A percentile compares a stretch with the other conserved stretches of the same genome.
Conservation (phyloP, 306 rosid genomes). For the Malus orientalis region DNA sequence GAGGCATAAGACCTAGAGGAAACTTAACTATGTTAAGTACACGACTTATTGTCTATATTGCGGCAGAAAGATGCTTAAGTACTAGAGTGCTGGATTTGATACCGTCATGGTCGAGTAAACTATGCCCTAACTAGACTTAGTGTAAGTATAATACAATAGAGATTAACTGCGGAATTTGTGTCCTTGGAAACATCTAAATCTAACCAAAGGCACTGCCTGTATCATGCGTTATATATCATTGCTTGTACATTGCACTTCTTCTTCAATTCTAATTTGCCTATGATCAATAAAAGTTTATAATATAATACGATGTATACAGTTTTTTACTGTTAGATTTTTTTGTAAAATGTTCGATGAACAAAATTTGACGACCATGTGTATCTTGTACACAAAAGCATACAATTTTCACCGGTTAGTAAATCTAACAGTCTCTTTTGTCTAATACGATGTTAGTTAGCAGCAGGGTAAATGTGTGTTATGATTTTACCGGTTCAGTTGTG, state of each 20-base stretch:
- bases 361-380: not conserved
- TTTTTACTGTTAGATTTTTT: not conserved
- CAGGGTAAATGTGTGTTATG: no score
- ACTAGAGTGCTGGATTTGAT: not conserved
- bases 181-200: not conserved
- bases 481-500: no score
- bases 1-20: no score
- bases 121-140: not conserved
- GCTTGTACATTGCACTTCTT: not conserved
- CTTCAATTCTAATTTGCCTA: not conserved
- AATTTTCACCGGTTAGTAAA: not conserved
- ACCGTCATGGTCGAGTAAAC: not conserved
- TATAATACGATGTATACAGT: not conserved
- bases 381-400: not conserved
- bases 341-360: not conserved
- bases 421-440: not conserved
- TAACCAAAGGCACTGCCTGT: not conserved
- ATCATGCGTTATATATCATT: not conserved
- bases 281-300: no score
- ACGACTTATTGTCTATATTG: no score
- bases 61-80: not conserved
- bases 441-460: no score
- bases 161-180: not conserved
- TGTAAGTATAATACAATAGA: not conserved
- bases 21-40: no score